Evolutionary conservation across 2,329 filamentous ascomycete genomes (phyloP).

Genomic region (Xylariaceae sp.): DNA sequence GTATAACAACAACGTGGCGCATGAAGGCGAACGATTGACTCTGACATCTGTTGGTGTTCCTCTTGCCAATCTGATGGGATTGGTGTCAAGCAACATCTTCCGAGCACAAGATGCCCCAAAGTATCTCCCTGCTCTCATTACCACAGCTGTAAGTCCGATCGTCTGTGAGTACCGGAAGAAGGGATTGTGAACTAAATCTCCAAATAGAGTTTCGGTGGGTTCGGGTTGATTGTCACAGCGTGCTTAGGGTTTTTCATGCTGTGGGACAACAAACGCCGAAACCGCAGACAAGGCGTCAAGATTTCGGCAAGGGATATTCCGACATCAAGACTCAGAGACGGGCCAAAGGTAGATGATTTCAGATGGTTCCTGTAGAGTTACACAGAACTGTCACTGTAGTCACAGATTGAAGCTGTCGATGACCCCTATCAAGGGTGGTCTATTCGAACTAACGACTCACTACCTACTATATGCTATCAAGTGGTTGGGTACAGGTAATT

Average conservation of each 20-base stretch:
- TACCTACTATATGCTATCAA: no score
- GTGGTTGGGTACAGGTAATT: no score
- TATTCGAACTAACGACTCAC: no score
- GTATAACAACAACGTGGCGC: conserved; percentile 81
- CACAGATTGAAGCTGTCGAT: no score
- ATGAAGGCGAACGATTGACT: conserved; percentile 68
- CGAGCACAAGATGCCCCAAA: conserved; percentile 58
- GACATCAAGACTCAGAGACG: conserved; percentile 52
- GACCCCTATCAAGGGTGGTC: no score
- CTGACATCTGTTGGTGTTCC: conserved; percentile 71
- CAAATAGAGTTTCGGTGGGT: conserved; percentile 51
- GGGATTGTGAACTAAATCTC: neutral
- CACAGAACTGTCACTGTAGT: neutral
- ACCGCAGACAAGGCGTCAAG: conserved; percentile 51
- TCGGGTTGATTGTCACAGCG: conserved; percentile 52
- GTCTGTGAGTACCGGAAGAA: neutral
- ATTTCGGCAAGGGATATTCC: conserved; percentile 54
- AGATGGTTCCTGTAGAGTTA: conserved; percentile 49
- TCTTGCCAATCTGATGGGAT: conserved; percentile 71
- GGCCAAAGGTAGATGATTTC: conserved; percentile 50
- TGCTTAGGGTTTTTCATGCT: conserved; percentile 61
- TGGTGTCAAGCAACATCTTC: conserved; percentile 68
- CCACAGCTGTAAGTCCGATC: conserved; percentile 42
- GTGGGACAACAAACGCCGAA: conserved; percentile 58
- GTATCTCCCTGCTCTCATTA: conserved; percentile 63